Base-by-base conservation (phyloP, 2,329 filamentous ascomycete species). In the Arthrobotrys pseudoclavata region DNA sequence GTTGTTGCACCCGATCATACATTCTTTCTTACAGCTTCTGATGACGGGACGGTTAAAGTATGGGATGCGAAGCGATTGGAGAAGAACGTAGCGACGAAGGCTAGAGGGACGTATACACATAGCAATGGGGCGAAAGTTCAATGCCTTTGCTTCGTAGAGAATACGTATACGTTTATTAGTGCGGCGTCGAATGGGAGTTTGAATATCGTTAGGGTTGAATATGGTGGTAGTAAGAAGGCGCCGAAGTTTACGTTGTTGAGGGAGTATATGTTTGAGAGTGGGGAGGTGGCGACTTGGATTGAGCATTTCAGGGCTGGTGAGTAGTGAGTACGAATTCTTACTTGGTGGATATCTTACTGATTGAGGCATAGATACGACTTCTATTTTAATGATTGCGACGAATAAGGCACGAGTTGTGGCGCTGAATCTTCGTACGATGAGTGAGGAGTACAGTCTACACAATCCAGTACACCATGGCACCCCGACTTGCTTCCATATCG, bases 51-150 rank as follows among this genome's bases (percentile, higher is more conserved):
- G 5, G 92, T 97, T 70, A 97, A 93, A 82, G 88, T 99, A 4
- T 99, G 96, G 96, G 96, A 99, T 84, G 91, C 93, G 26, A 90
- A 90, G 26, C 89, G 96, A 24, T 87, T 99, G 5, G 96, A 99
- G 84, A 91, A 94, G 52, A 98, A 97, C 82, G 89, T 98, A 61
- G 91, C 92, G 0, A 92, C 97, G 81, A 89, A 94, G 50, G 94
- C 96, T 29, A 88, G 95, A 22, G 92, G 96, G 82, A 96, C 92
- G 0, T 91, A 97, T 84, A 90, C 87, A 71, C 92, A 97, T 81
- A 88, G 87, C 0, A 84, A 88, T 0, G 91, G 90, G 1, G 88
- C 90, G 0, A 91, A 89, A 75, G 91, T 98, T 1, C 90, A 93
- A 31, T 91, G 92, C 13, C 84, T 99, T 22, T 94, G 93, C 80